A percentile compares a stretch with the other conserved stretches of the same genome.
phyloP scores from a whole-genome alignment of 306 rosid genomes.

The Vachellia collinsii region DNA sequence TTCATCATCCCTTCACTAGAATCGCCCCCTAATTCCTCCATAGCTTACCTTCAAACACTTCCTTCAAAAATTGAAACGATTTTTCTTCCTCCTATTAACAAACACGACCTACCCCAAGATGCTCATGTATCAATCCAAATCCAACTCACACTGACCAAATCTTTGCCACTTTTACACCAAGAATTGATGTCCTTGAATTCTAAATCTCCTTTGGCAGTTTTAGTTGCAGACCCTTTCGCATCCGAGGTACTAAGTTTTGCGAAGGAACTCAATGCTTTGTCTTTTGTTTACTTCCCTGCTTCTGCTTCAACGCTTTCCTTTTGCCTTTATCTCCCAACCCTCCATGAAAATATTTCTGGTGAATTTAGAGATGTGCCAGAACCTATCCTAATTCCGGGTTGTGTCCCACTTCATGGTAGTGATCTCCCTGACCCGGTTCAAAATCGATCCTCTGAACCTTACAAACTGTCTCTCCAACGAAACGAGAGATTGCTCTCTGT shows the following conservation, averaged over 20 bases:
- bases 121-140: background rate
- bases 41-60: background rate
- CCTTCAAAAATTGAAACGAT: background rate
- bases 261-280: conserved; percentile 33
- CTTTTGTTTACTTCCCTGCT: conserved; percentile 33
- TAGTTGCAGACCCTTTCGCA: conserved; percentile 31
- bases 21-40: background rate
- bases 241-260: conserved; percentile 26
- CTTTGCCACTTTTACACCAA: conserved; percentile 15
- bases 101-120: conserved; percentile 9
- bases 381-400: conserved; percentile 38
- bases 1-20: conserved; percentile 30
- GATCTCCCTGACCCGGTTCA: conserved; percentile 35
- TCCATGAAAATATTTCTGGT: conserved; percentile 24
- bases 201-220: conserved; percentile 13
- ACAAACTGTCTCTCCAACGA: conserved; percentile 28
- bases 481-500: conserved; percentile 4
- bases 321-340: conserved; percentile 8
- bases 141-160: conserved; percentile 12
- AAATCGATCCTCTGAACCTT: conserved; percentile 31
- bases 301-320: conserved; percentile 24
- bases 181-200: conserved; percentile 16
- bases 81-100: conserved; percentile 25
- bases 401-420: conserved; percentile 35
- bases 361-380: conserved; percentile 25